Base-by-base conservation (phyloP, 176 grass and related monocot genomes). In the Eragrostis curvula region DNA sequence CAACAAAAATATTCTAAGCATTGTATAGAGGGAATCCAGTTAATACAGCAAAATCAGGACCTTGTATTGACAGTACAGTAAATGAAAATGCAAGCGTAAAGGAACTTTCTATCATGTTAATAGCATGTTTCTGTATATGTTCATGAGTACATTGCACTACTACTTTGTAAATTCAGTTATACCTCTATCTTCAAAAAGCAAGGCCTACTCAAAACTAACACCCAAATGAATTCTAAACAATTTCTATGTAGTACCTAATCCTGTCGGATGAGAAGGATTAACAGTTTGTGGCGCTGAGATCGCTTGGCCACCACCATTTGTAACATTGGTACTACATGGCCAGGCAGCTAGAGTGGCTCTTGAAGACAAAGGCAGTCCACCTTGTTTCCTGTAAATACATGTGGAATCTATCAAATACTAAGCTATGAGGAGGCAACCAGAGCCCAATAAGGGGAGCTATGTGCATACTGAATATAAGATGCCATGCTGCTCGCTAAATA, bases 341-440 rank as follows among this genome's bases (percentile, higher is more conserved):
- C 96, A 95, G 41, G 96, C 96, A 79, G 92, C 92, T 74, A 86
- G 72, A 69, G 86, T 81, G 76, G 90, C 92, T 43, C 85, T 94
- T 29, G 56, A 82, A 81, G 90, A 79, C 50, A 98, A 88, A 62
- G 84, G 67, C 56, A 89, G 32, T 77, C 77, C 74, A 76, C 88
- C 82, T 68, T 91, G 90, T 88, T 95, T 98, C 81, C 90, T 98
- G 83, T 49, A 78, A 17, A 88, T 11, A 70, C 71, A 66, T 56
- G 40, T 75, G 36, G 46, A 78, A 75, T 59, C 21, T 50, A 76
- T 46, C 42, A 27, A 9, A 79, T 39, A 66, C 64, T 23, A 17
- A 74, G 12, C 74, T n/a, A 73, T 25, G 25, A 75, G 8, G 79
- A 42, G 42, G 45, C 9, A 75, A 64, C 28, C 47, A 46, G 32